phyloP scores from a whole-genome alignment of 768 basidiomycete genomes.

The Russula dissimulans region DNA sequence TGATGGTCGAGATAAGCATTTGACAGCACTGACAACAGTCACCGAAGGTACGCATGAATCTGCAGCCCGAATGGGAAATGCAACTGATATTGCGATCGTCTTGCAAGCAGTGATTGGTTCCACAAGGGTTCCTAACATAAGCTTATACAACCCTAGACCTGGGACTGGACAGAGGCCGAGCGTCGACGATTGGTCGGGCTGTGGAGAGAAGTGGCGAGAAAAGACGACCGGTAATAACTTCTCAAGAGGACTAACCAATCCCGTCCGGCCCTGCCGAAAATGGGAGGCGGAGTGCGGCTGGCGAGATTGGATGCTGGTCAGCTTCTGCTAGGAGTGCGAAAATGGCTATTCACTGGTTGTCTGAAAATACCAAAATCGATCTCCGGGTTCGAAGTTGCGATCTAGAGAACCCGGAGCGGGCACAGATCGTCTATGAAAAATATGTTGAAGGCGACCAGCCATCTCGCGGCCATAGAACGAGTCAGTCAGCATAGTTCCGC shows the following conservation, averaged over 20 bases:
- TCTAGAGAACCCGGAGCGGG: neutral
- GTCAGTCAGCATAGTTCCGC: neutral
- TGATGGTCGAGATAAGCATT: constrained; percentile 11
- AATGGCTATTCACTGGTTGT: neutral
- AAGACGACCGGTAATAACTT: neutral
- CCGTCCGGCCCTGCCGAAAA: neutral
- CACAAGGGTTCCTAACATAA: constrained; percentile 2
- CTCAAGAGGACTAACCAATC: neutral
- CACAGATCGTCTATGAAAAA: constrained; percentile 14
- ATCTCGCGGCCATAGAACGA: neutral
- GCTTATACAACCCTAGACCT: neutral
- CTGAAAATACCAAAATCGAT: constrained; percentile 1
- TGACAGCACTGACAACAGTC: neutral
- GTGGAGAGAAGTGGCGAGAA: neutral
- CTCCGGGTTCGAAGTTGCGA: neutral
- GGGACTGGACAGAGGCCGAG: neutral
- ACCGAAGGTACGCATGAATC: neutral
- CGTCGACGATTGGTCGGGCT: neutral
- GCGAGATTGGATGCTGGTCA: neutral
- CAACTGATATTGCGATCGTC: neutral
- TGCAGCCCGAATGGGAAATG: neutral
- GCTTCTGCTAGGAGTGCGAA: neutral
- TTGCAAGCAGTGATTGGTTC: neutral
- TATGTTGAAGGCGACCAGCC: neutral
- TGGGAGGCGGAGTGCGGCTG: neutral